Evolutionary conservation across 169 alveolate species (phyloP).

Genomic region (Cryptosporidium viatorum): DNA sequence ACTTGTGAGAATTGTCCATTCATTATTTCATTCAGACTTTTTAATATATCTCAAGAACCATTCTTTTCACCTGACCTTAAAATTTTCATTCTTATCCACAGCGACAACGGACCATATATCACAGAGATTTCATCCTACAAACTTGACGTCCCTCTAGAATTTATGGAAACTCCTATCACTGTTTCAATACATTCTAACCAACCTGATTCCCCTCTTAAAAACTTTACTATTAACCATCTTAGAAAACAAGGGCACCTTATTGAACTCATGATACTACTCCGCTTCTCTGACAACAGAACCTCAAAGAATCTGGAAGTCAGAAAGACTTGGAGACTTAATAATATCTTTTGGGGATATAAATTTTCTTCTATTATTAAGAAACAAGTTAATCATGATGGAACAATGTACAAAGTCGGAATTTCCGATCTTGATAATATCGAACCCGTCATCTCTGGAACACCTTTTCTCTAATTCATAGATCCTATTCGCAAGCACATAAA

Average conservation of each 20-base stretch:
- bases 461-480: neutral
- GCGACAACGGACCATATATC: constrained; percentile 70
- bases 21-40: constrained; percentile 78
- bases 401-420: constrained; percentile 63
- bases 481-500: neutral
- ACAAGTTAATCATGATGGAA: constrained; percentile 25
- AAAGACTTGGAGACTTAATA: constrained; percentile 74
- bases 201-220: constrained; percentile 76
- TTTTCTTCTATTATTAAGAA: constrained; percentile 57
- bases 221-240: constrained; percentile 75
- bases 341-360: constrained; percentile 63
- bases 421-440: constrained; percentile 63
- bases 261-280: constrained; percentile 78
- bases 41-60: constrained; percentile 78
- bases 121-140: constrained; percentile 75
- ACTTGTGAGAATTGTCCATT: constrained; percentile 55
- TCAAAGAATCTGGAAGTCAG: constrained; percentile 80
- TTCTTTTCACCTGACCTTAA: constrained; percentile 78
- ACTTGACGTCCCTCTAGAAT: constrained; percentile 81
- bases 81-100: constrained; percentile 73
- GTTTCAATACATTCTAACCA: constrained; percentile 77
- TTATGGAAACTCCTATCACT: constrained; percentile 80
- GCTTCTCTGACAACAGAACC: constrained; percentile 80
- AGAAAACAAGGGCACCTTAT: constrained; percentile 76
- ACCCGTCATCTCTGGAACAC: constrained; percentile 46